Conservation (phyloP, 306 rosid species). For the Fragaria iinumae region DNA sequence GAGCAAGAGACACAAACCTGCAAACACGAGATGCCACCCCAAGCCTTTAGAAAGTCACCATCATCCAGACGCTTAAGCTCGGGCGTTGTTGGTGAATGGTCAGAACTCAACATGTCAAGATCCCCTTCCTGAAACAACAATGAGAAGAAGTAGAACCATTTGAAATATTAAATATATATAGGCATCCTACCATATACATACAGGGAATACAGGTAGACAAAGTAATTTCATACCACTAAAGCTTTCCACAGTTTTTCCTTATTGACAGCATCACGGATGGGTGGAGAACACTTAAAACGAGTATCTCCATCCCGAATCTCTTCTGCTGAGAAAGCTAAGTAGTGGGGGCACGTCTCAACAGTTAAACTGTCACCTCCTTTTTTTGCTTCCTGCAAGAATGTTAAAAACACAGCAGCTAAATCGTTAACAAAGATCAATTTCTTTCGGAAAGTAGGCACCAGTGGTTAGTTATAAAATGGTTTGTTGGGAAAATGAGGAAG, state of each 20-base stretch:
- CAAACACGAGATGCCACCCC: constrained; percentile 95
- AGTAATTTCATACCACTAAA: constrained; percentile 47
- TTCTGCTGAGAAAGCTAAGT: constrained; percentile 78
- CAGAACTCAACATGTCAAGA: constrained; percentile 78
- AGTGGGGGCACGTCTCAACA: constrained; percentile 91
- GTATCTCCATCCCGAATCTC: constrained; percentile 80
- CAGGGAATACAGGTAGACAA: background rate
- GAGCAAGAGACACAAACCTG: constrained; percentile 49
- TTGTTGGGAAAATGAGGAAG: background rate
- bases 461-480: background rate
- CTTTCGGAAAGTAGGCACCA: background rate
- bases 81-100: constrained; percentile 89
- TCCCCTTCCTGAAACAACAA: constrained; percentile 65
- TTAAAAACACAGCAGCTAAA: background rate
- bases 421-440: background rate
- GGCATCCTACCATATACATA: background rate
- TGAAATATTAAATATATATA: background rate
- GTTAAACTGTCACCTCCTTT: constrained; percentile 68
- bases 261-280: constrained; percentile 76
- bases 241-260: constrained; percentile 80
- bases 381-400: constrained; percentile 69
- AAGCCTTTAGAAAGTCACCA: constrained; percentile 85
- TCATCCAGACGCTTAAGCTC: constrained; percentile 77
- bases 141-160: constrained; percentile 1
- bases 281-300: constrained; percentile 92